phyloP scores from a whole-genome alignment of 2,329 filamentous ascomycete species.

The Fusarium nisikadoi region DNA sequence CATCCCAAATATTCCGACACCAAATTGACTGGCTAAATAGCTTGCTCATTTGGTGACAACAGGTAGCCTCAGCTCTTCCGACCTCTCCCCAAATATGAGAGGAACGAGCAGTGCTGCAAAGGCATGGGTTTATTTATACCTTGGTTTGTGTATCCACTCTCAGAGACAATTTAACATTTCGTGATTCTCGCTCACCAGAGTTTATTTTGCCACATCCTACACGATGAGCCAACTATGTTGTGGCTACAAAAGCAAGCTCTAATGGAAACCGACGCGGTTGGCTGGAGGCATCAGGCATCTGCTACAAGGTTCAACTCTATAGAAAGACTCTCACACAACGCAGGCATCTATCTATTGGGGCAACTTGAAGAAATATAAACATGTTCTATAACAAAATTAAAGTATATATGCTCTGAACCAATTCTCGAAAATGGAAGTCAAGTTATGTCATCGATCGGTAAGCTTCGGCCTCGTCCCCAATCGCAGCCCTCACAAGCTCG shows the following conservation, averaged over 20 bases:
- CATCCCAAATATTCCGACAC: too few species aligned
- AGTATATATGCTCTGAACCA: background rate
- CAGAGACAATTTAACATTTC: too few species aligned
- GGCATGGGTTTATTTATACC: background rate
- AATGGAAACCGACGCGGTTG: too few species aligned
- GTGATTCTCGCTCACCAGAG: too few species aligned
- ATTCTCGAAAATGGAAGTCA: background rate
- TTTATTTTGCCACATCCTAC: background rate
- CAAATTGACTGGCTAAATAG: too few species aligned
- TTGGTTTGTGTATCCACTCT: background rate
- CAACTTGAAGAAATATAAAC: background rate
- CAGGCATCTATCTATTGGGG: background rate
- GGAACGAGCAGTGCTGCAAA: background rate
- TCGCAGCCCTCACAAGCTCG: background rate
- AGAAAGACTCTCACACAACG: background rate
- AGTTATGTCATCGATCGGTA: background rate
- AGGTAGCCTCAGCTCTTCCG: too few species aligned
- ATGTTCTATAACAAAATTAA: background rate
- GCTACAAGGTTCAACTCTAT: background rate
- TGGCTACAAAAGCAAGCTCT: too few species aligned
- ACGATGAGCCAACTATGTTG: too few species aligned
- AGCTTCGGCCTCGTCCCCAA: background rate
- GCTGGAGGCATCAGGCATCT: background rate
- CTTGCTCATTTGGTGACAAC: too few species aligned
- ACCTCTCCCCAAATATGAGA: too few species aligned